These are phyloP conservation scores for Echinosophora koreensis DNA, from an alignment of 306 rosid species.

Conservation along the genomic window DNA sequence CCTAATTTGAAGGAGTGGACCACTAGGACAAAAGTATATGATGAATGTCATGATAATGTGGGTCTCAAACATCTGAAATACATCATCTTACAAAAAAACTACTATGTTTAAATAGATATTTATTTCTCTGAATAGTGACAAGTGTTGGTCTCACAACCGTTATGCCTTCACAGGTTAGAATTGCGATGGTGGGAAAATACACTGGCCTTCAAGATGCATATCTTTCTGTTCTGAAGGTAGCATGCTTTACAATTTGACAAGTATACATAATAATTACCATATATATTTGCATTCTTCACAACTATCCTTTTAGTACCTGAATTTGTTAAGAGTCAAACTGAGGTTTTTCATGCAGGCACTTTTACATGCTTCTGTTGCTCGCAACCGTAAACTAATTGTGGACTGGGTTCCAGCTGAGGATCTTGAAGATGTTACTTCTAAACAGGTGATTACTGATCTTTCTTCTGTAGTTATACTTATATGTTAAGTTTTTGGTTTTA, in stretches of 20 bases:
- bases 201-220: constrained; percentile 92
- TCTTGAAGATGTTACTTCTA: constrained; percentile 69
- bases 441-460: constrained; percentile 60
- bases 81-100: constrained; percentile 19
- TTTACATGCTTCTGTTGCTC: constrained; percentile 81
- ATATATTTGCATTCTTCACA: constrained; percentile 15
- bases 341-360: constrained; percentile 67
- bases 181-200: constrained; percentile 97
- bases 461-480: constrained; percentile 2
- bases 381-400: constrained; percentile 66
- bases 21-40: constrained; percentile 63
- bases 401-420: constrained; percentile 90
- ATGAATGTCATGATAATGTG: constrained; percentile 64
- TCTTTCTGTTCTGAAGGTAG: constrained; percentile 91
- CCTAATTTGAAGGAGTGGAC: constrained; percentile 82
- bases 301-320: constrained; percentile 16
- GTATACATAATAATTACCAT: constrained; percentile 15
- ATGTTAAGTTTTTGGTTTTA: constrained; percentile 20
- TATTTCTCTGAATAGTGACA: neutral
- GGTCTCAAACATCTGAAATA: constrained; percentile 50
- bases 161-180: constrained; percentile 70
- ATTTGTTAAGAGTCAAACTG: neutral
- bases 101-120: neutral
- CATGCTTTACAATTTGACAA: neutral
- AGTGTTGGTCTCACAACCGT: constrained; percentile 28